phyloP scores from a whole-genome alignment of 2,329 filamentous ascomycete species.

The Diaporthe vaccinii region DNA sequence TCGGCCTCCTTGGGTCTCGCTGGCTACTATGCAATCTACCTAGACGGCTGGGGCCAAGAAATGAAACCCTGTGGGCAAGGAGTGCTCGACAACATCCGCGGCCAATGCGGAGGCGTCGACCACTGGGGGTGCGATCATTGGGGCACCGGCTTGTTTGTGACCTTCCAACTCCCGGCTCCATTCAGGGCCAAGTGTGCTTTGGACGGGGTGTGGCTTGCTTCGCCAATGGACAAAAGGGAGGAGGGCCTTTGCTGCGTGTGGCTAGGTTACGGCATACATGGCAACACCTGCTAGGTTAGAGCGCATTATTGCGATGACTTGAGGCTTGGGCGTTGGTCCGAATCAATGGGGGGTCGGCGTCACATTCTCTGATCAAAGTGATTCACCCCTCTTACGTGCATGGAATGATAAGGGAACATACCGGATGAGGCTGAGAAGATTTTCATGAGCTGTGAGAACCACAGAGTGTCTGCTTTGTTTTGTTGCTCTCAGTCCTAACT shows the following conservation, averaged over 20 bases:
- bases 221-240: neutral
- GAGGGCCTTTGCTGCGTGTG: neutral
- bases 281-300: neutral
- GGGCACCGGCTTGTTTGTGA: neutral
- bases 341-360: too few relatives aligned
- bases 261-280: neutral
- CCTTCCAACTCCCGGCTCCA: neutral
- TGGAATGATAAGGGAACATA: too few relatives aligned
- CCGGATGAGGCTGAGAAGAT: too few relatives aligned
- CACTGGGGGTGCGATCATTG: neutral
- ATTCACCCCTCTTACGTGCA: too few relatives aligned
- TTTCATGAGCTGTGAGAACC: too few relatives aligned
- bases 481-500: too few relatives aligned
- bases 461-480: too few relatives aligned
- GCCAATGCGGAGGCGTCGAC: neutral
- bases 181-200: neutral
- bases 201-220: neutral
- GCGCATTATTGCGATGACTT: neutral
- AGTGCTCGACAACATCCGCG: constrained; percentile 13
- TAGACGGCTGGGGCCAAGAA: constrained; percentile 13
- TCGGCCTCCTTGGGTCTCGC: neutral
- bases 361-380: too few relatives aligned
- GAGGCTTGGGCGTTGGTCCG: too few relatives aligned
- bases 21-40: neutral
- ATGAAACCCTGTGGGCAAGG: neutral